Base-by-base conservation (phyloP, 805 yeast genomes). In the Ogataea ramenticola region DNA sequence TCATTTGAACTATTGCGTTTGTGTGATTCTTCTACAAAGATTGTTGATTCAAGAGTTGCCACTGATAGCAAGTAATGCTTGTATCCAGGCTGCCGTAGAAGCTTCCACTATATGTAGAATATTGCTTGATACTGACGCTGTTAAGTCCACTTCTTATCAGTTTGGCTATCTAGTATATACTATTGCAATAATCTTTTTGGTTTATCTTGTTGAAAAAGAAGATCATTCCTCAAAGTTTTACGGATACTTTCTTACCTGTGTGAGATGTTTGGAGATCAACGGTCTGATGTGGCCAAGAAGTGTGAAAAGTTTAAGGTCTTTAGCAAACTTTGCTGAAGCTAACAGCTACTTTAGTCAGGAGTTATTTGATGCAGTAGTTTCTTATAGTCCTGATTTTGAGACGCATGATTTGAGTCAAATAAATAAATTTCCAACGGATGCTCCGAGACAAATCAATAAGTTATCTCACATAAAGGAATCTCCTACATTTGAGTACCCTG, bases 1-100 rank as follows among this genome's bases (percentile, higher is more conserved):
- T 35, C 53, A 56, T 15, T 49, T 62, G 27, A 54, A 54, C 34
- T 62, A 55, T 45, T 49, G 56, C 29, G 48, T 52, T 3, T 43
- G 54, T 22, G 32, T 46, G 2, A 42, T 60, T 8, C 49, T 53
- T 30, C 31, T 62, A 22, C 51, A 56, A 26, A 52, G 55, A 44
- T 32, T 54, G 3, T 56, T 57, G 29, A 32, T 57, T 2, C 39
- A 47, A 31, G 53, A 53, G 3, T 31, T 38, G 3, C 33, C 47
- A 2, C 34, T 43, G 12, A 17, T 40, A 2, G 49, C 57, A 1
- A 50, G 50, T 8, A 46, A 43, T 16, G 46, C 49, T 2, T 52
- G 55, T 27, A 40, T 61, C 7, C 39, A 40, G 12, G 48, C 57
- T 0, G 55, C 60, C 4, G 19, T 46, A 1, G 47, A 49, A 16